These are phyloP conservation scores for Cardamine resedifolia DNA, from an alignment of 345 rosid species.

Conservation along the genomic window DNA sequence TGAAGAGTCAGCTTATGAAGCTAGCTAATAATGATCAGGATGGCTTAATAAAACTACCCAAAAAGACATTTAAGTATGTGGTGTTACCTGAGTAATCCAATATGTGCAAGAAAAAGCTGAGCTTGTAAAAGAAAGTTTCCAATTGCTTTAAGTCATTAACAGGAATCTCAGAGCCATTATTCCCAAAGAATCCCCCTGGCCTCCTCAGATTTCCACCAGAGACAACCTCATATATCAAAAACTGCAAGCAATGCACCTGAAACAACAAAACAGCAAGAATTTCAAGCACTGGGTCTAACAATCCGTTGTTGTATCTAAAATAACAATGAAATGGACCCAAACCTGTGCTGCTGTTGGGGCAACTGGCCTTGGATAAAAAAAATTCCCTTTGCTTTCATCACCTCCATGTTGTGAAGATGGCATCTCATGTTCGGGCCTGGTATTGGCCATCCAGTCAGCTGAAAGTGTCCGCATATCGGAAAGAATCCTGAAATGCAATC, in stretches of 20 bases:
- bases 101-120: slow-evolving; percentile 93
- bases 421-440: slow-evolving; percentile 72
- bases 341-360: slow-evolving; percentile 99
- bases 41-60: slow-evolving; percentile 6
- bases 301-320: slow-evolving; percentile 5
- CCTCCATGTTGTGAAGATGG: slow-evolving; percentile 71
- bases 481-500: slow-evolving; percentile 73
- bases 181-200: slow-evolving; percentile 98
- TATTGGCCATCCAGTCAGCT: slow-evolving; percentile 99
- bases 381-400: slow-evolving; percentile 73
- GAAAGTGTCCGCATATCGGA: slow-evolving; percentile 99
- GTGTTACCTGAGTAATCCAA: slow-evolving; percentile 88
- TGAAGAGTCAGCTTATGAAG: slow-evolving; percentile 19
- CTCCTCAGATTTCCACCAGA: slow-evolving; percentile 99
- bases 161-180: slow-evolving; percentile 97
- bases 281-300: slow-evolving; percentile 6
- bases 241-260: slow-evolving; percentile 97
- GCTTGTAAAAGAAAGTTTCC: slow-evolving; percentile 95
- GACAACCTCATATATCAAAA: slow-evolving; percentile 93
- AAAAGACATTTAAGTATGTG: slow-evolving; percentile 7
- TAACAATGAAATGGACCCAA: slow-evolving; percentile 16
- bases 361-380: slow-evolving; percentile 95
- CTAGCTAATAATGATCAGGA: slow-evolving; percentile 3
- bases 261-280: slow-evolving; percentile 18
- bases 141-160: slow-evolving; percentile 87